Evolutionary conservation across 345 rosid species (phyloP), one percentile per base, ranked within the genome.

Genomic region (Acer saccharum): DNA sequence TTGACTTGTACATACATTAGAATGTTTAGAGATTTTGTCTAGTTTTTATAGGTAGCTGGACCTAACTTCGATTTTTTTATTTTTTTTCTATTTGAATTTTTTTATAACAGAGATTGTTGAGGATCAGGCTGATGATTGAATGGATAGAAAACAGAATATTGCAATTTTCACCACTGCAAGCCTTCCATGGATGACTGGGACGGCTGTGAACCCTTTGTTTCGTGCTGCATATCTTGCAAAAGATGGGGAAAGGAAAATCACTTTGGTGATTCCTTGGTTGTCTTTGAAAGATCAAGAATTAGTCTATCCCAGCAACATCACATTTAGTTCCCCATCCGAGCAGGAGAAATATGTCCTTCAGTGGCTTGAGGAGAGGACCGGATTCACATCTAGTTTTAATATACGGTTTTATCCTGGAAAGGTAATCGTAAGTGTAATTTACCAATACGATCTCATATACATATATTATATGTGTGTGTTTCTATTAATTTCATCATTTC

Each of bases 181-280:
- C 81, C 91, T 96, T 70, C 99, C 99, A 68, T 96, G 99, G 98
- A 84, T 96, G 86, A 96, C 99, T 10, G 99, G 99, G 67, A 94
- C 99, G 78, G 90, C 99, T 52, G 95, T 96, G 21, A 96, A 96
- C 82, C 99, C 98, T 62, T 86, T 96, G 76, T 94, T 94, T 75
- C 98, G 99, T 10, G 99, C 99, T 58, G 97, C 95, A 7, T 96
- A 90, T 84, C 97, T 96, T 68, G 93, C 98, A 0, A 92, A 90
- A 76, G 88, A 87, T 60, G 97, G 91, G 64, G 76, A 72, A 71
- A 88, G 87, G 74, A 85, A 82, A 17, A 87, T 96, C 80, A 88
- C 98, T 72, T 83, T 96, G 90, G 98, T 93, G 73, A 88, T 96
- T 87, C 99, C 99, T 16, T 94, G 99, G 99, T 67, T 96, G 57